These are phyloP conservation scores for Kandelia obovata DNA, from an alignment of 345 rosid genomes.

Conservation along the genomic window DNA sequence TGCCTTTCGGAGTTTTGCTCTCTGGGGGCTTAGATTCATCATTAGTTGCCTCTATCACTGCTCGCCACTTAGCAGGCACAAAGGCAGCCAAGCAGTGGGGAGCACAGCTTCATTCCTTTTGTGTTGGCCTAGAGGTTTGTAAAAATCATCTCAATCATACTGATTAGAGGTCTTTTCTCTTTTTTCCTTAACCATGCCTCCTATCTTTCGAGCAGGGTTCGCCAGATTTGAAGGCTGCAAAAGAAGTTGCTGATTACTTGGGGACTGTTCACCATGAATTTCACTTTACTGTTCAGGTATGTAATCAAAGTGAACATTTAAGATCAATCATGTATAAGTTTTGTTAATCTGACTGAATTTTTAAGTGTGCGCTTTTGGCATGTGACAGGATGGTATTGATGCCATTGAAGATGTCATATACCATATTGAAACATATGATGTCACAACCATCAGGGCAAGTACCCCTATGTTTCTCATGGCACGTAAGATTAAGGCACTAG, in stretches of 20 bases:
- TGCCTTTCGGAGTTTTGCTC: conserved; percentile 85
- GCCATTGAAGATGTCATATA: conserved; percentile 93
- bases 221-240: conserved; percentile 83
- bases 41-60: conserved; percentile 75
- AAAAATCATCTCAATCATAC: neutral
- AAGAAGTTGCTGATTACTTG: conserved; percentile 81
- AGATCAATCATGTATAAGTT: neutral
- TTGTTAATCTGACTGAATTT: neutral
- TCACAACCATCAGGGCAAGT: conserved; percentile 83
- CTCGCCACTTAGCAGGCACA: conserved; percentile 71
- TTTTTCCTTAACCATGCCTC: neutral
- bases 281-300: conserved; percentile 83
- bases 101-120: conserved; percentile 78
- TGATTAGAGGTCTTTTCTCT: neutral
- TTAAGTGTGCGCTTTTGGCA: conserved; percentile 1
- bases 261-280: conserved; percentile 93
- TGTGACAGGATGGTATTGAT: conserved; percentile 73
- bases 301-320: neutral
- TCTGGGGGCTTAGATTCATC: conserved; percentile 98
- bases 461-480: conserved; percentile 94
- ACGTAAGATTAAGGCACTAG: conserved; percentile 83
- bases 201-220: conserved; percentile 49
- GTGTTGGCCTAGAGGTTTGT: conserved; percentile 82
- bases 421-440: conserved; percentile 88
- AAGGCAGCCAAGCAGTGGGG: conserved; percentile 84